Evolutionary conservation across 345 rosid species (phyloP).

Genomic region (Trapa bicornis): DNA sequence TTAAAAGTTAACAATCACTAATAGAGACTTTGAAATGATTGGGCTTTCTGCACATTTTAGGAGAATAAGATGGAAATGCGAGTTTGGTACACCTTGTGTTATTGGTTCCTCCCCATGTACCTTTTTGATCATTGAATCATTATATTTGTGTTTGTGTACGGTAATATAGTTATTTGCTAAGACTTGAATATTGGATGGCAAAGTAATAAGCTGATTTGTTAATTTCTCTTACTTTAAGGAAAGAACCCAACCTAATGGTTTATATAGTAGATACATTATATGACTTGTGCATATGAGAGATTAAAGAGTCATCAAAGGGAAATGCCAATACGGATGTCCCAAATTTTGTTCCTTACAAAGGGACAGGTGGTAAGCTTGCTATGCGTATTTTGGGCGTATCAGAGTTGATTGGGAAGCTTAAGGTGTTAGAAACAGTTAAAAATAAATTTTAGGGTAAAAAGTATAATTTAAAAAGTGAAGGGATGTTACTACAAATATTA

Average conservation of each 20-base stretch:
- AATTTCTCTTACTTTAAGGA: too few relatives aligned
- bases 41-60: neutral
- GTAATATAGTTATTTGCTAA: neutral
- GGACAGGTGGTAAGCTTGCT: neutral
- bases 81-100: neutral
- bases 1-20: neutral
- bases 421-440: neutral
- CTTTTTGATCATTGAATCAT: neutral
- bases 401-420: neutral
- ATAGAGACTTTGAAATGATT: conserved; percentile 4
- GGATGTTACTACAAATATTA: neutral
- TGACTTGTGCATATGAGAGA: too few relatives aligned
- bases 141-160: neutral
- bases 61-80: conserved; percentile 7
- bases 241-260: too few relatives aligned
- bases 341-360: too few relatives aligned
- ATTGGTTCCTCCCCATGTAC: neutral
- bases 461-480: neutral
- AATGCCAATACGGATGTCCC: too few relatives aligned
- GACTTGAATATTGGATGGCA: neutral
- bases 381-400: neutral
- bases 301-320: too few relatives aligned
- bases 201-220: too few relatives aligned
- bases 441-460: neutral
- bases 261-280: too few relatives aligned